Conservation (phyloP, 2,329 filamentous ascomycete species). For the Neophaeococcomyces mojaviensis region DNA sequence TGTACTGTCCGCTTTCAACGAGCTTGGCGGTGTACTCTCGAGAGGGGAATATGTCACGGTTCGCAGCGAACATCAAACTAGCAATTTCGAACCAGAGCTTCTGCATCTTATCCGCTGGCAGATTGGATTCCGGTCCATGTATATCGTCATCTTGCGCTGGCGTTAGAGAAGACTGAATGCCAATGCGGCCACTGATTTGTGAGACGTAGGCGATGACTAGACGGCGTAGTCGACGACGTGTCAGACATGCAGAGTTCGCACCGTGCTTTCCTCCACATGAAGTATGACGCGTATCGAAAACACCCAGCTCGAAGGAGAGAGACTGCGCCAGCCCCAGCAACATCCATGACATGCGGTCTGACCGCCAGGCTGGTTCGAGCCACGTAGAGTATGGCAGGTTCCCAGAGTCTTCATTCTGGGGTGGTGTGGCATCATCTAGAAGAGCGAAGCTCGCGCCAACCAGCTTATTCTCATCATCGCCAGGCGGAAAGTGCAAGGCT, state of each 20-base stretch:
- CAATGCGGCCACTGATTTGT: slow-evolving; percentile 85
- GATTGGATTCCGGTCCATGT: slow-evolving; percentile 21
- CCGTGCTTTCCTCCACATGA: slow-evolving; percentile 35
- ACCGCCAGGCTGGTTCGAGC: slow-evolving; percentile 90
- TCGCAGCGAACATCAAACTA: slow-evolving; percentile 83
- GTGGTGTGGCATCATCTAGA: slow-evolving; percentile 8
- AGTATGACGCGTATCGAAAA: slow-evolving; percentile 68
- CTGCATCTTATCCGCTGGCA: slow-evolving; percentile 51
- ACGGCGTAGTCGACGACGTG: slow-evolving; percentile 74
- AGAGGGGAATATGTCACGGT: slow-evolving; percentile 79
- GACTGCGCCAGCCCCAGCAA: slow-evolving; percentile 48
- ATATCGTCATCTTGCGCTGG: slow-evolving; percentile 34
- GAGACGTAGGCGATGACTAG: slow-evolving; percentile 85
- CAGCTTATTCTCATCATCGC: slow-evolving; percentile 58
- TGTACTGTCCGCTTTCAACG: slow-evolving; percentile 79
- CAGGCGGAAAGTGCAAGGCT: slow-evolving; percentile 81
- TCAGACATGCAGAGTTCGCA: slow-evolving; percentile 63
- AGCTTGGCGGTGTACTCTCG: slow-evolving; percentile 81
- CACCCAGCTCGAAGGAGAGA: slow-evolving; percentile 67
- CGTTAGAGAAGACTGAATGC: slow-evolving; percentile 89
- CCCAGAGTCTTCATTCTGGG: slow-evolving; percentile 34
- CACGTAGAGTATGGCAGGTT: slow-evolving; percentile 74
- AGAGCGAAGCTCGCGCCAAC: slow-evolving; percentile 35
- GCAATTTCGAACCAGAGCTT: slow-evolving; percentile 94
- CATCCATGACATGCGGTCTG: slow-evolving; percentile 56